A percentile compares a stretch with the other conserved stretches of the same genome.
Evolutionary conservation across 2,329 filamentous ascomycete genomes (phyloP).

Genomic region (Apiospora phragmitis): DNA sequence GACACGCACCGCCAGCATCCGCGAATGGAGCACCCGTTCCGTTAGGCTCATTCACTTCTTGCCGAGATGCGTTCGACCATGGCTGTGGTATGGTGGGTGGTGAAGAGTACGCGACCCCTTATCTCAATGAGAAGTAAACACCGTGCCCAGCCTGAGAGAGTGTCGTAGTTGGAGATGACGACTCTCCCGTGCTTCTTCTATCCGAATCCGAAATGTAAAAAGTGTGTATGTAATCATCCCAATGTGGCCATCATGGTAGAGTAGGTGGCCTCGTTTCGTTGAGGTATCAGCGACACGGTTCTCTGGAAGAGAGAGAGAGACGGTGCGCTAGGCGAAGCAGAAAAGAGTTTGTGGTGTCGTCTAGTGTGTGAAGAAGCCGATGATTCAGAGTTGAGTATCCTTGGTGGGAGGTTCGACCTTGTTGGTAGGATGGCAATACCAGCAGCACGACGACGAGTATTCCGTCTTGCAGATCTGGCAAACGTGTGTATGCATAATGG

Average conservation of each 20-base stretch:
- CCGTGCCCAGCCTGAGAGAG: constrained; percentile 7
- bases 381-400: constrained; percentile 2
- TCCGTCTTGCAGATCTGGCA: constrained; percentile 37
- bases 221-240: constrained; percentile 3
- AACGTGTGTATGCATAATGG: constrained; percentile 33
- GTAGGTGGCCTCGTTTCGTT: not conserved
- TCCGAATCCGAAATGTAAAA: not conserved
- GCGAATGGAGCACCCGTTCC: not conserved
- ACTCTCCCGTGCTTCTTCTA: not conserved
- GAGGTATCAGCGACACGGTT: not conserved
- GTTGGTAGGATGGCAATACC: constrained; percentile 37
- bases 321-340: not conserved
- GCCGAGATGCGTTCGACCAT: not conserved
- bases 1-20: not conserved
- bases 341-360: not conserved
- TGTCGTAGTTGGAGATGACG: not conserved
- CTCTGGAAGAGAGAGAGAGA: not conserved
- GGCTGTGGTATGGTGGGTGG: not conserved
- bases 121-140: constrained; percentile 6
- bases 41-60: not conserved
- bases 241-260: not conserved
- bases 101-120: not conserved
- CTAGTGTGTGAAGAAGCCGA: not conserved
- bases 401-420: constrained; percentile 19
- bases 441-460: constrained; percentile 36